Evolutionary conservation across 2,329 filamentous ascomycete genomes (phyloP), one percentile per base, ranked within the genome.

Genomic region (Coccinonectria pachysandricola): DNA sequence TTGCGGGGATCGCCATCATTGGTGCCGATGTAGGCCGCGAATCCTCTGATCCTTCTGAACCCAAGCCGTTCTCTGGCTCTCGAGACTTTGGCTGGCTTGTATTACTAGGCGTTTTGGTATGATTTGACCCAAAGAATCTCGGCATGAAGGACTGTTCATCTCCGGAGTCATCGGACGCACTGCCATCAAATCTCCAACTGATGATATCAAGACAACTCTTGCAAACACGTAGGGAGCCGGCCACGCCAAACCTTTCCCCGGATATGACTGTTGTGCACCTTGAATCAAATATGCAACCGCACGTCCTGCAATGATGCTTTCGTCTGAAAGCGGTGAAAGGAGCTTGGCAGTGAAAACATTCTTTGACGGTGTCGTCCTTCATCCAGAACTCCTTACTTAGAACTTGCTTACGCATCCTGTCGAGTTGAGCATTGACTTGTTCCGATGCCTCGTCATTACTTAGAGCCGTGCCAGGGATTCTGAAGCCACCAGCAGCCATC

Each of bases 381-480:
- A 98, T 98, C 91, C 88, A 96, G 44, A 94, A 96, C 42, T 96
- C 87, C 47, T 87, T 91, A 51, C 83, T 93, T 23, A 96, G 60
- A 6, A 98, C 78, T 47, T 88, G 86, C 45, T 84, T 82, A 36
- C 80, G 75, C 64, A 94, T 79, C 41, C 81, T 78, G 25, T 74
- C 73, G 6, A 79, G 57, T 28, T 71, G 67, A 7, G 71, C 67
- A 42, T 62, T 76, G 31, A 77, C 71, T 24, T 64, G 60, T 32
- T 73, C 72, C 3, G 68, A 65, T 5, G 65, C 67, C 3, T 68
- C 68, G 40, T 74, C 70, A 17, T 46, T 45, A 29, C 65, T 67
- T 7, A 58, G 57, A 9, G 64, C 68, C 2, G 70, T 75, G 1
- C 69, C 71, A 0, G 71, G 67, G 25, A 75, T 74, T 24, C 64